These are phyloP conservation scores for Apiospora saccharicola DNA, from an alignment of 2,329 filamentous ascomycete species.

Conservation along the genomic window DNA sequence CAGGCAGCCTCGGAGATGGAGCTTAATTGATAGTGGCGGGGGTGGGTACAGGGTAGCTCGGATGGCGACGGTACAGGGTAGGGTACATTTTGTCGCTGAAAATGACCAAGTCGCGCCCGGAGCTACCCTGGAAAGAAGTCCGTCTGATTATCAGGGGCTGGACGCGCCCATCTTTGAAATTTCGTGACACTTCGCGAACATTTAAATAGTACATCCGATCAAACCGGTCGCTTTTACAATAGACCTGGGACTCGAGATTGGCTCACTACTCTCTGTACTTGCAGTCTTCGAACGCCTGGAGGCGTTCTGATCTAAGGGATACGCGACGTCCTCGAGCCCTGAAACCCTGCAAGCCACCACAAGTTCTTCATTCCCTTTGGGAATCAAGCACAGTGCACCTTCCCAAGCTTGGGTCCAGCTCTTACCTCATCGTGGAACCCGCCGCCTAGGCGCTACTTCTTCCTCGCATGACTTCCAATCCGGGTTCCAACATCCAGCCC, in stretches of 20 bases:
- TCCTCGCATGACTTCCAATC: background rate
- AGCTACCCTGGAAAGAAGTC: slow-evolving; percentile 19
- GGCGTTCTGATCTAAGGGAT: background rate
- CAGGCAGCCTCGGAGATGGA: too few relatives aligned
- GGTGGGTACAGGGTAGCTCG: slow-evolving; percentile 9
- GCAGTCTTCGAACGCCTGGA: background rate
- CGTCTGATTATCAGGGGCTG: slow-evolving; percentile 15
- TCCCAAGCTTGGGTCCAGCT: background rate
- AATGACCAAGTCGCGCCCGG: slow-evolving; percentile 13
- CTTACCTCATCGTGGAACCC: background rate
- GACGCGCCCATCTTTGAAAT: background rate
- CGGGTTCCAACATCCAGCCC: background rate
- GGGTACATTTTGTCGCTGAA: background rate
- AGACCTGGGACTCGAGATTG: background rate
- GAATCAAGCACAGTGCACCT: background rate
- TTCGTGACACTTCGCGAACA: background rate
- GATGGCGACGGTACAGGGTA: background rate
- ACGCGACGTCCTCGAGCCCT: background rate
- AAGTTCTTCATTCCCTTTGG: background rate
- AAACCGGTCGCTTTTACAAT: background rate
- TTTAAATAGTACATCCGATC: background rate
- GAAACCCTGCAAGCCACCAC: slow-evolving; percentile 17
- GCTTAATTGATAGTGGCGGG: background rate
- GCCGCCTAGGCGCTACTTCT: background rate
- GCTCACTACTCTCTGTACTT: background rate